Base-by-base conservation (phyloP, 2,329 filamentous ascomycete species). In the Fonsecaea erecta region DNA sequence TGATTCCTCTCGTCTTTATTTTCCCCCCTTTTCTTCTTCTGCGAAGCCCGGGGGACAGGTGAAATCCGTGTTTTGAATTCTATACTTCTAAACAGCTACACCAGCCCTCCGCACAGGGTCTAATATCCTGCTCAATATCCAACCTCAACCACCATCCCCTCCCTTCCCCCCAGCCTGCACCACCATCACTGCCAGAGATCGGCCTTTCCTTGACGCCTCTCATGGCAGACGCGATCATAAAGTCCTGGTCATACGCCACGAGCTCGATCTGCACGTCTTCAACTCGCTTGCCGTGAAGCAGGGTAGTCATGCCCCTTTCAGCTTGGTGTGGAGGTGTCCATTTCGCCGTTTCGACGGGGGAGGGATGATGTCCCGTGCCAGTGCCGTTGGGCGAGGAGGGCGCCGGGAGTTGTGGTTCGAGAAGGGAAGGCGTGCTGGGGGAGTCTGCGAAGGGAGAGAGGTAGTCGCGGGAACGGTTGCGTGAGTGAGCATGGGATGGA, bases 191-290 rank as follows among this genome's bases (percentile, higher is more conserved):
- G n/a, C 21, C 57, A 6, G 26, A 30, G n/a, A 51, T 30, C 32
- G 54, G 48, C 21, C 46, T 54, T 18, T 66, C 69, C n/a, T 60
- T 68, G 18, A 73, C 73, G 0, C 75, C 75, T 16, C 78, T 78
- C 30, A 80, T 82, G 5, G 85, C 85, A 34, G 84, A 84, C 0
- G 84, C 83, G 69, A 89, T 77, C 75, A 89, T 82, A 71, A 84
- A 88, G 61, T 85, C 79, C 65, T 83, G 77, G 67, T 86, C 85
- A 72, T 85, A 88, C 0, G 84, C 81, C 62, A 85, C 81, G 18
- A 88, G 80, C 72, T 86, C 84, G 70, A 88, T 78, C 55, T 81
- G 76, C 21, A 87, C 84, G 68, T 86, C 81, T 3, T 80, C 73
- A 57, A 87, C 77, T 43, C 73, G 72, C 57, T 74, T 73, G 5